Conservation (phyloP, 805 yeast genomes). For the Yamadazyma insecticola region DNA sequence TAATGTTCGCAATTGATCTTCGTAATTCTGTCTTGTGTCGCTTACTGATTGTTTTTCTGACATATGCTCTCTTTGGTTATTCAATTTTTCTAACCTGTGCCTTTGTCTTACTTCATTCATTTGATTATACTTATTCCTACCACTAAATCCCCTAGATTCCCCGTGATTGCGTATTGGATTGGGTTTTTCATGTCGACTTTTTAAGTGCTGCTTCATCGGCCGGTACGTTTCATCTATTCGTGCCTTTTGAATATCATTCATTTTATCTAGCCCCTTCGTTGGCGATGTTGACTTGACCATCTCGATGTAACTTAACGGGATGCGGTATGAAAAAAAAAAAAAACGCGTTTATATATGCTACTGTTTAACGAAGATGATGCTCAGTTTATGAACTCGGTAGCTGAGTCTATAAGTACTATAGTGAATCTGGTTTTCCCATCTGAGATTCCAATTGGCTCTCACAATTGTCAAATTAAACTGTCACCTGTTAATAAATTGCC, state of each 20-base stretch:
- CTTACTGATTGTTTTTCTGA: conserved; percentile 14
- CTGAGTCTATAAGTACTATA: conserved; percentile 8
- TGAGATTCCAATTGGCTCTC: no score
- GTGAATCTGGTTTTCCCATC: conserved; percentile 8
- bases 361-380: conserved; percentile 15
- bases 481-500: not conserved
- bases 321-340: not conserved
- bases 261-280: conserved; percentile 1
- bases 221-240: conserved; percentile 6
- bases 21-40: conserved; percentile 9
- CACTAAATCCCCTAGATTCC: conserved; percentile 12
- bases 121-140: conserved; percentile 14
- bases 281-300: no score
- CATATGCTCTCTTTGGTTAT: conserved; percentile 14
- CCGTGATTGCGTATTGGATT: conserved; percentile 5
- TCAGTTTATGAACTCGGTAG: conserved; percentile 11
- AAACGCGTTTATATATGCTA: no score
- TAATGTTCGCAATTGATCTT: conserved; percentile 7
- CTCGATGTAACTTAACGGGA: conserved; percentile 3
- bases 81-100: conserved; percentile 17
- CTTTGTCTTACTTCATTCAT: conserved; percentile 20
- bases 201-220: conserved; percentile 6
- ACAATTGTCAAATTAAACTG: no score
- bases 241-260: conserved; percentile 3
- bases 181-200: conserved; percentile 2